phyloP scores from a whole-genome alignment of 2,329 filamentous ascomycete genomes.

The Neonectria hederae region DNA sequence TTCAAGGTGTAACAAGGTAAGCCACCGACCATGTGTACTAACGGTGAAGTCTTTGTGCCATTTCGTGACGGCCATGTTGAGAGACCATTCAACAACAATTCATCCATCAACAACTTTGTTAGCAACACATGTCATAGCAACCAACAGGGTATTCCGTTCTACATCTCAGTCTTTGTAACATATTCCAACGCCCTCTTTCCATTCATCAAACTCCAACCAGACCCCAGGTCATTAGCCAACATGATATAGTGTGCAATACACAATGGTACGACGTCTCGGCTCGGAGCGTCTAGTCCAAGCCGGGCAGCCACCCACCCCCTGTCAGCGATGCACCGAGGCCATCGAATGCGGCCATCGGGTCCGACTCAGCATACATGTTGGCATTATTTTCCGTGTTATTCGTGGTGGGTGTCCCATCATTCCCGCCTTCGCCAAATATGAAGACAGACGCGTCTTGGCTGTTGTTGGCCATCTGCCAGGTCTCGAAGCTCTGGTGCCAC shows the following conservation, averaged over 20 bases:
- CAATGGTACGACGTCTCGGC: not conserved
- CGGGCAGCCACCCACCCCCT: constrained; percentile 48
- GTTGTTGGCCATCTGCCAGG: constrained; percentile 56
- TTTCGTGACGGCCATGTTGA: not conserved
- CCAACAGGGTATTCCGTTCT: constrained; percentile 10
- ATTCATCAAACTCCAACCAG: constrained; percentile 11
- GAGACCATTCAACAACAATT: not conserved
- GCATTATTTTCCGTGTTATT: constrained; percentile 27
- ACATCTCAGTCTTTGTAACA: not conserved
- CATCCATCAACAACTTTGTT: not conserved
- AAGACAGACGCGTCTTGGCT: constrained; percentile 42
- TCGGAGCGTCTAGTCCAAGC: constrained; percentile 44
- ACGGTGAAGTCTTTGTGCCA: no score
- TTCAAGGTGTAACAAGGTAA: no score
- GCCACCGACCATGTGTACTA: not conserved
- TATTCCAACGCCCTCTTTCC: constrained; percentile 1
- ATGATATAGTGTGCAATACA: not conserved
- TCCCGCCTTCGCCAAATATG: constrained; percentile 41
- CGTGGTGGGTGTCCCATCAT: constrained; percentile 31
- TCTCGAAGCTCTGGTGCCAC: constrained; percentile 67
- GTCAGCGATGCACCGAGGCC: constrained; percentile 46
- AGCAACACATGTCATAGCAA: not conserved
- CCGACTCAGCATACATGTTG: constrained; percentile 33
- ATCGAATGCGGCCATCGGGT: constrained; percentile 44
- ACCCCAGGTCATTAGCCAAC: constrained; percentile 1